A percentile compares a stretch with the other conserved stretches of the same genome.
phyloP scores from a whole-genome alignment of 495 filamentous ascomycete genomes.

The Jackrogersella multiformis region DNA sequence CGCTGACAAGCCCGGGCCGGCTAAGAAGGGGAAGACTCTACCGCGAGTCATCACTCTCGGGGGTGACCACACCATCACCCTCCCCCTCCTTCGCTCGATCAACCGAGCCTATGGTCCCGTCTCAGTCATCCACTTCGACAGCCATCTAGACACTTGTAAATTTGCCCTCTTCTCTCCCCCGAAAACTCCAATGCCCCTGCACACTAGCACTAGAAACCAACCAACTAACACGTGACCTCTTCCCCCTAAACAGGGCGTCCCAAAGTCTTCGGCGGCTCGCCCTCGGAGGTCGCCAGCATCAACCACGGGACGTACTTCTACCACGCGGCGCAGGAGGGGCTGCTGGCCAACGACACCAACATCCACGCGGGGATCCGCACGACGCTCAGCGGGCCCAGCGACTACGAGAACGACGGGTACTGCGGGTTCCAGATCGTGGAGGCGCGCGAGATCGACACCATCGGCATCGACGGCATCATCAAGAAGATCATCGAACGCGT shows the following conservation, averaged over 20 bases:
- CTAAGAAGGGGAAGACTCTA: constrained; percentile 62
- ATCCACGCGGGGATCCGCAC: constrained; percentile 85
- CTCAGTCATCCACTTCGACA: constrained; percentile 89
- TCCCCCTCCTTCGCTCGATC: constrained; percentile 79
- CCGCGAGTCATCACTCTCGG: constrained; percentile 77
- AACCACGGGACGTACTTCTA: constrained; percentile 92
- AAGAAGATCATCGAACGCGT: constrained; percentile 68
- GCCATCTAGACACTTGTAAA: constrained; percentile 80
- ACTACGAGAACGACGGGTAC: constrained; percentile 73
- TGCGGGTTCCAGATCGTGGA: constrained; percentile 78
- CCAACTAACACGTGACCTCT: too few relatives aligned
- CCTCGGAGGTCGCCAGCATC: constrained; percentile 70
- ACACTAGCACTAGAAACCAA: not conserved
- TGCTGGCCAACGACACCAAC: constrained; percentile 73
- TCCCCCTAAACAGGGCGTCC: constrained; percentile 68
- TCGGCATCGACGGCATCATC: constrained; percentile 70
- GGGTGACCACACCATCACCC: constrained; percentile 84
- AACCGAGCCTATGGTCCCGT: constrained; percentile 81
- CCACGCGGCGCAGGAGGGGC: constrained; percentile 77
- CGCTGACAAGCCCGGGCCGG: constrained; percentile 57
- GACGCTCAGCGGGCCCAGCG: constrained; percentile 72
- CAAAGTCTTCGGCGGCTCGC: constrained; percentile 68
- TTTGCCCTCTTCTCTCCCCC: constrained; percentile 68
- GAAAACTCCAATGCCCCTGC: not conserved
- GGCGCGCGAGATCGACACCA: constrained; percentile 76